phyloP scores from a whole-genome alignment of 495 filamentous ascomycete genomes.

The Tuber borchii region DNA sequence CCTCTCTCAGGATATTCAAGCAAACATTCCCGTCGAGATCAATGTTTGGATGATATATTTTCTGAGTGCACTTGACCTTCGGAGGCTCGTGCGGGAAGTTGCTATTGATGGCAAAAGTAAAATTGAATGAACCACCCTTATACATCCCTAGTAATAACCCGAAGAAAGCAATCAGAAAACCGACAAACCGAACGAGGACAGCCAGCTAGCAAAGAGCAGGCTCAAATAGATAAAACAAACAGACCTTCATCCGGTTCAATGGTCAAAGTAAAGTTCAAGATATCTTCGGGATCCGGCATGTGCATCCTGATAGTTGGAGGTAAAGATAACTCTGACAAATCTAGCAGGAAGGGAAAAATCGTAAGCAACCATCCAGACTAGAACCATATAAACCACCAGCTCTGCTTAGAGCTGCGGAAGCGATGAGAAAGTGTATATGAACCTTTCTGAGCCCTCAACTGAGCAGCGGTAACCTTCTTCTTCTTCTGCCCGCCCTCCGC shows the following conservation, averaged over 20 bases:
- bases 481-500: slow-evolving; percentile 77
- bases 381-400: neutral
- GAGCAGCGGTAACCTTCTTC: slow-evolving; percentile 96
- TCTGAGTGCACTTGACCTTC: slow-evolving; percentile 95
- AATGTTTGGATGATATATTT: slow-evolving; percentile 99
- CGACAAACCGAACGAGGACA: neutral
- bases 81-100: slow-evolving; percentile 97
- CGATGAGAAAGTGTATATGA: slow-evolving; percentile 13
- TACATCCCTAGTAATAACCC: slow-evolving; percentile 60
- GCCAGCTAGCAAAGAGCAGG: neutral
- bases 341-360: slow-evolving; percentile 46
- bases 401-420: neutral
- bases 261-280: slow-evolving; percentile 87
- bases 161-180: neutral
- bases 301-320: slow-evolving; percentile 85
- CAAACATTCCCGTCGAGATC: slow-evolving; percentile 97
- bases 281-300: slow-evolving; percentile 92
- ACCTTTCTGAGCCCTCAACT: slow-evolving; percentile 96
- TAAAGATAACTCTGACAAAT: slow-evolving; percentile 85
- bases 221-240: neutral
- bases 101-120: slow-evolving; percentile 84
- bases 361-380: slow-evolving; percentile 1
- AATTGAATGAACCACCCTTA: slow-evolving; percentile 79
- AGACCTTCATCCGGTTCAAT: slow-evolving; percentile 85
- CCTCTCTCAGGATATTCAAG: slow-evolving; percentile 91